A percentile compares a stretch with the other conserved stretches of the same genome.
Evolutionary conservation across 768 basidiomycete genomes (phyloP).

Genomic region (Sporobolomyces phaffii): DNA sequence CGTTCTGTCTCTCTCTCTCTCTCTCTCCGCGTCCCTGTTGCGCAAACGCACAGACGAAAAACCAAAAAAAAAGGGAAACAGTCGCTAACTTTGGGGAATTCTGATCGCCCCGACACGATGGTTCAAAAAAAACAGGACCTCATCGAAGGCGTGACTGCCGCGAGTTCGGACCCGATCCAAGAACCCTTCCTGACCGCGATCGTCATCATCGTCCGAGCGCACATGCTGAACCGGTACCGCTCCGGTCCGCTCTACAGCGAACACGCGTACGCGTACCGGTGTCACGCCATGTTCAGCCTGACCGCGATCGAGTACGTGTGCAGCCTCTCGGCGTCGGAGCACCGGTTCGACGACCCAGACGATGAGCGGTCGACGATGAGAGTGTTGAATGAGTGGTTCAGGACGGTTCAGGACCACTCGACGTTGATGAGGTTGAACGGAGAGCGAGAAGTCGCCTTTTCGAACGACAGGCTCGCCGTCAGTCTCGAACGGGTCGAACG

Average conservation of each 20-base stretch:
- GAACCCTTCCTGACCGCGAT: neutral
- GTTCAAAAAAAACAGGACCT: neutral
- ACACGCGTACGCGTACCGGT: neutral
- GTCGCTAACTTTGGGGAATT: neutral
- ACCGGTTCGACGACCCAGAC: neutral
- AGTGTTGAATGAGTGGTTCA: neutral
- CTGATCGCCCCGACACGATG: neutral
- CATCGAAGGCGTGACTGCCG: neutral
- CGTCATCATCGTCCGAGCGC: neutral
- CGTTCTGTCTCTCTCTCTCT: too few species aligned
- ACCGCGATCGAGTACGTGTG: neutral
- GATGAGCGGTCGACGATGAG: neutral
- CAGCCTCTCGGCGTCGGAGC: neutral
- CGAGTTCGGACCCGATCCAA: neutral
- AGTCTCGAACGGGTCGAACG: neutral
- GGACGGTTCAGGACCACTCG: neutral
- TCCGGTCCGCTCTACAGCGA: neutral
- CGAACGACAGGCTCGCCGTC: too few species aligned
- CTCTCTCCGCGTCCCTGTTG: too few species aligned
- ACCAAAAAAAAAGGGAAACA: too few species aligned
- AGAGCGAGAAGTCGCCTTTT: neutral
- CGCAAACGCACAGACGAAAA: too few species aligned
- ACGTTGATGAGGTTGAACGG: neutral
- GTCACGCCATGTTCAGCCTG: neutral
- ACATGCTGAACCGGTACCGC: neutral